Evolutionary conservation across 1,139 yeast species (phyloP).

Genomic region (Hemisphaericaspora subhashii): DNA sequence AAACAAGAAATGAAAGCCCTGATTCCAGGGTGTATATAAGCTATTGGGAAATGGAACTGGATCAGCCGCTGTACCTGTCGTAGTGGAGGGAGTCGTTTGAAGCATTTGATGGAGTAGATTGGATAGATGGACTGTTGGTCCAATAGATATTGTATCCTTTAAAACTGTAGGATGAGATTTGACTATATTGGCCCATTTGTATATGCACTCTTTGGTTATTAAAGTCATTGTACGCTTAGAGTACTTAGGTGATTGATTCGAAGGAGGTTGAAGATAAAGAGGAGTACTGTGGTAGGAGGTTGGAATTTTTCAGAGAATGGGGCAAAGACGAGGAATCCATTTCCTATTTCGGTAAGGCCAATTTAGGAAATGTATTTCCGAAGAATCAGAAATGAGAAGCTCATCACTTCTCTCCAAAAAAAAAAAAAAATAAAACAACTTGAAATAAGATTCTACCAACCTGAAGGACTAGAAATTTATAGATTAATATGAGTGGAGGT

Average conservation of each 20-base stretch:
- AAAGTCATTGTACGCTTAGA: conserved; percentile 9
- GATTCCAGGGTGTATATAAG: conserved; percentile 7
- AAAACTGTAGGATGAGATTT: conserved; percentile 19
- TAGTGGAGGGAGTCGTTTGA: conserved; percentile 7
- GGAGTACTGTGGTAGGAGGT: neutral
- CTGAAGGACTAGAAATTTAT: too few relatives aligned
- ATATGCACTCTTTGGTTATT: conserved; percentile 11
- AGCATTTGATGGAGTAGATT: conserved; percentile 20
- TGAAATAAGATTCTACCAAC: too few relatives aligned
- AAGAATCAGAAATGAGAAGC: conserved; percentile 1
- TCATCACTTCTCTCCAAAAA: conserved; percentile 1
- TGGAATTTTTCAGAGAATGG: neutral
- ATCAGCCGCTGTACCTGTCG: too few relatives aligned
- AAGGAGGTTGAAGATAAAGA: neutral
- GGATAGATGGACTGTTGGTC: conserved; percentile 17
- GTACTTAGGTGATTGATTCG: neutral
- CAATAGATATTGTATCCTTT: conserved; percentile 21
- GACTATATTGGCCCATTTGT: conserved; percentile 20
- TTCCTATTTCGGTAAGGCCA: neutral
- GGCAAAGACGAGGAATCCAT: neutral
- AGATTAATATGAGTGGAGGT: conserved; percentile 1
- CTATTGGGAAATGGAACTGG: conserved; percentile 4
- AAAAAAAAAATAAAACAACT: conserved; percentile 1
- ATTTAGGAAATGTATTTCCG: neutral
- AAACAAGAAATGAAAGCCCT: conserved; percentile 68